Conservation (phyloP, 768 basidiomycete species). For the Ramaria sp. region DNA sequence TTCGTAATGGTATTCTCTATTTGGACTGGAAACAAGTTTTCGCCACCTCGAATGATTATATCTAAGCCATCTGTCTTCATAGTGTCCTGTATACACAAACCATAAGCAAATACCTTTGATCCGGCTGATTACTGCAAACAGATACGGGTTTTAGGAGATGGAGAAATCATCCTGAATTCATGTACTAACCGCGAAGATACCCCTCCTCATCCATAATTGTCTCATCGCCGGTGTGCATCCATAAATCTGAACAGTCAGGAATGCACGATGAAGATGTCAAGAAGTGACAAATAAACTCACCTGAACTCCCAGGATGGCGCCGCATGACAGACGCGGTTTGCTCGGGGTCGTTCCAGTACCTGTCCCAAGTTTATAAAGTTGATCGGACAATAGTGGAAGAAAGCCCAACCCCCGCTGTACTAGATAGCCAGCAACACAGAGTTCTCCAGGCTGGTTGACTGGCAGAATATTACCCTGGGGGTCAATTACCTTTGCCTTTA, state of each 20-base stretch:
- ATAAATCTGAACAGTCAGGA: slow-evolving; percentile 24
- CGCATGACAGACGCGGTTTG: slow-evolving; percentile 56
- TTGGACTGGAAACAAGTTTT: slow-evolving; percentile 80
- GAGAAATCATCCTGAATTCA: neutral
- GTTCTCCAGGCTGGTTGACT: slow-evolving; percentile 64
- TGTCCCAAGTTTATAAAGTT: slow-evolving; percentile 16
- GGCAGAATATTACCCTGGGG: slow-evolving; percentile 49
- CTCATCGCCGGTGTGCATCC: slow-evolving; percentile 83
- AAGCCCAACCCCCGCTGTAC: slow-evolving; percentile 63
- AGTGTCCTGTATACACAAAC: neutral
- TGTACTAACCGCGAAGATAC: slow-evolving; percentile 53
- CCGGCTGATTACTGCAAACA: slow-evolving; percentile 55
- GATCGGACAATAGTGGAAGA: neutral
- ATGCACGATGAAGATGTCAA: neutral
- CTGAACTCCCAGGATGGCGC: slow-evolving; percentile 35
- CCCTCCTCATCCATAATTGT: slow-evolving; percentile 76
- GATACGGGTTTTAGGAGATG: neutral
- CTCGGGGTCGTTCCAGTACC: slow-evolving; percentile 68
- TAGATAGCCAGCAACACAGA: slow-evolving; percentile 65
- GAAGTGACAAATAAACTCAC: slow-evolving; percentile 18
- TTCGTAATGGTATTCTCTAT: slow-evolving; percentile 66
- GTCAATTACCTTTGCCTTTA: slow-evolving; percentile 64
- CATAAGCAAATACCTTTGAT: slow-evolving; percentile 43
- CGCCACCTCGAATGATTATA: slow-evolving; percentile 79
- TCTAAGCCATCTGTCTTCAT: slow-evolving; percentile 28